These are phyloP conservation scores for Lipomyces starkeyi DNA, from an alignment of 805 yeast genomes.

Conservation along the genomic window DNA sequence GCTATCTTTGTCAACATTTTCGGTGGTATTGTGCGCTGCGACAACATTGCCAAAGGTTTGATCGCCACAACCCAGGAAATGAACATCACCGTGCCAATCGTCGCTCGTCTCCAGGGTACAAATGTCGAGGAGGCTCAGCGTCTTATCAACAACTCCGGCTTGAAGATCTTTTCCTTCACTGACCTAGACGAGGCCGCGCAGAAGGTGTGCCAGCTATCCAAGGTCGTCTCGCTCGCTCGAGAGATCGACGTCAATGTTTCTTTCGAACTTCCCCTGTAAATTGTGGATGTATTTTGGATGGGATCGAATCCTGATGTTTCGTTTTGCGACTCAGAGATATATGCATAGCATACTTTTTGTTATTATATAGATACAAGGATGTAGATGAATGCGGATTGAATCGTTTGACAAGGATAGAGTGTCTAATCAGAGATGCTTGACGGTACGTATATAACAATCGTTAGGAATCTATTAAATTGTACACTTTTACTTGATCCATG, in stretches of 20 bases:
- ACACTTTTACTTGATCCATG: no score
- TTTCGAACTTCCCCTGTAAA: conserved; percentile 56
- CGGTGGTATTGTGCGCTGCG: conserved; percentile 99
- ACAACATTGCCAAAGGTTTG: conserved; percentile 96
- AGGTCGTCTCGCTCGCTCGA: conserved; percentile 55
- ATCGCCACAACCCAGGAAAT: conserved; percentile 93
- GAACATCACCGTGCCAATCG: conserved; percentile 90
- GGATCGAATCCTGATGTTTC: background rate
- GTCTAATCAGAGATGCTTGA: background rate
- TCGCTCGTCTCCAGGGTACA: conserved; percentile 98
- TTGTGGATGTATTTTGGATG: background rate
- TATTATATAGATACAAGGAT: background rate
- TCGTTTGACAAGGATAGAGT: background rate
- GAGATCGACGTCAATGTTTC: conserved; percentile 57
- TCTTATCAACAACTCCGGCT: conserved; percentile 84
- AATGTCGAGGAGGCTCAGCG: conserved; percentile 88
- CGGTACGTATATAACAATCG: background rate
- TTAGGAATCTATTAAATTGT: no score
- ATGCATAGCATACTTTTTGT: background rate
- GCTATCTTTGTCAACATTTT: conserved; percentile 98
- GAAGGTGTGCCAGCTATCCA: conserved; percentile 81
- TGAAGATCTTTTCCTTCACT: conserved; percentile 87
- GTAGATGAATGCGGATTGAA: background rate
- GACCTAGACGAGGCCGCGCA: conserved; percentile 98
- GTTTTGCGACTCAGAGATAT: background rate